These are phyloP conservation scores for Aspergillus wentii DNA, from an alignment of 495 filamentous ascomycete species.

Conservation along the genomic window DNA sequence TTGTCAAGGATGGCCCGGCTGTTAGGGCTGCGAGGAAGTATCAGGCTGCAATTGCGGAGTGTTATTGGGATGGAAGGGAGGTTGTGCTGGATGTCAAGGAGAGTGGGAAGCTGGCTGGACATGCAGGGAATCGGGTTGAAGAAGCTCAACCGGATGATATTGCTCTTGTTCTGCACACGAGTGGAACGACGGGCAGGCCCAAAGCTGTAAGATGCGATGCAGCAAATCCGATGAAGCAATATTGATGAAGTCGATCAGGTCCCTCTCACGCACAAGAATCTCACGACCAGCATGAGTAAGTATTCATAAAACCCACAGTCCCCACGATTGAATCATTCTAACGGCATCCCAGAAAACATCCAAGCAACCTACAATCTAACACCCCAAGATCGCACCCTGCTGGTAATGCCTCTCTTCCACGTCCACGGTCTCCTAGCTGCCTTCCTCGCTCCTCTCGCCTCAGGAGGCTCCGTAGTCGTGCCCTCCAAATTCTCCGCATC, in stretches of 20 bases:
- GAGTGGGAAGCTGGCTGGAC: slow-evolving; percentile 57
- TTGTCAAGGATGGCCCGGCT: slow-evolving; percentile 54
- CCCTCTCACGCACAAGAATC: slow-evolving; percentile 73
- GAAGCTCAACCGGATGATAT: slow-evolving; percentile 58
- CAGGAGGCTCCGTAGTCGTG: slow-evolving; percentile 69
- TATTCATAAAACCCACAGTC: slow-evolving; percentile 2
- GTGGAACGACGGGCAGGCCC: slow-evolving; percentile 76
- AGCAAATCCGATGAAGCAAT: not conserved
- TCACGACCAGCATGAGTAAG: slow-evolving; percentile 68
- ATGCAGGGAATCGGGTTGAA: slow-evolving; percentile 40
- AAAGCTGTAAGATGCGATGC: slow-evolving; percentile 54
- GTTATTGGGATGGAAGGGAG: slow-evolving; percentile 65
- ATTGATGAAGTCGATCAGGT: slow-evolving; percentile 30
- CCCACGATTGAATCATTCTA: too few species aligned
- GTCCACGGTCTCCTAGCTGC: slow-evolving; percentile 80
- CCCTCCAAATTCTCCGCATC: slow-evolving; percentile 73
- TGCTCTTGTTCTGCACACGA: slow-evolving; percentile 70
- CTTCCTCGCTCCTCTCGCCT: slow-evolving; percentile 67
- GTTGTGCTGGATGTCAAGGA: slow-evolving; percentile 74
- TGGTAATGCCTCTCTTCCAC: slow-evolving; percentile 92
- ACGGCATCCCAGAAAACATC: slow-evolving; percentile 55
- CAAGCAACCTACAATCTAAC: slow-evolving; percentile 66
- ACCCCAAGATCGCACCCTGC: slow-evolving; percentile 64
- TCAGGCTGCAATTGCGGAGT: slow-evolving; percentile 73
- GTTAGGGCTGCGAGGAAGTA: slow-evolving; percentile 71